Percentiles rank a stretch among this genome's conserved stretches.
These are phyloP conservation scores for Neocatenulostroma microsporum DNA, from an alignment of 2,329 filamentous ascomycete genomes.

Conservation along the genomic window DNA sequence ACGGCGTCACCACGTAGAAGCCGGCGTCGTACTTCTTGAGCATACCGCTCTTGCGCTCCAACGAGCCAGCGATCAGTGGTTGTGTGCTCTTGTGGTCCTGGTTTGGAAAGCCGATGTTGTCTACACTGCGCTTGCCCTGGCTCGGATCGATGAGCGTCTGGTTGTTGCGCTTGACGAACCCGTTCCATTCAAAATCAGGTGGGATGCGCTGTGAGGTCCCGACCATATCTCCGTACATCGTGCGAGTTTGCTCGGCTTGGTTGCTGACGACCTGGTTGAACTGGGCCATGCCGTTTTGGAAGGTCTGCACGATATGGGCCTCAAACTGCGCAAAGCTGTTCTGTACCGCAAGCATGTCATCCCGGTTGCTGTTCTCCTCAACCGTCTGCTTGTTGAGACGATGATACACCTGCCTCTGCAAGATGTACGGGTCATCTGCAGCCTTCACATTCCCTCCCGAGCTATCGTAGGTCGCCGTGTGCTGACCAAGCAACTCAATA, in stretches of 20 bases:
- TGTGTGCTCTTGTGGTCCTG: slow-evolving; percentile 73
- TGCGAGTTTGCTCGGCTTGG: slow-evolving; percentile 72
- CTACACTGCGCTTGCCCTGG: slow-evolving; percentile 63
- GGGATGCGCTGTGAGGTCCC: slow-evolving; percentile 68
- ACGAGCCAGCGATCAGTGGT: slow-evolving; percentile 74
- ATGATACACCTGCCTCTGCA: slow-evolving; percentile 73
- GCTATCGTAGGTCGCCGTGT: slow-evolving; percentile 72
- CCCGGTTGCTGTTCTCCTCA: slow-evolving; percentile 92
- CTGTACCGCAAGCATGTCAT: slow-evolving; percentile 87
- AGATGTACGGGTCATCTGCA: slow-evolving; percentile 76
- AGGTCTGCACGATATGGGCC: slow-evolving; percentile 68
- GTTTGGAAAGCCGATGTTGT: slow-evolving; percentile 76
- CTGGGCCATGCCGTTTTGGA: slow-evolving; percentile 74
- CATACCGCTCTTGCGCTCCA: slow-evolving; percentile 87
- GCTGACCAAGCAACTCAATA: slow-evolving; percentile 84
- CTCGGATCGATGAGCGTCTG: slow-evolving; percentile 70
- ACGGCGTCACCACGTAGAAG: slow-evolving; percentile 85
- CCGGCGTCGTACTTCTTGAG: slow-evolving; percentile 70
- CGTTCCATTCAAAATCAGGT: slow-evolving; percentile 83
- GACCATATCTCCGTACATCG: slow-evolving; percentile 78
- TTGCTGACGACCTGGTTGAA: slow-evolving; percentile 74
- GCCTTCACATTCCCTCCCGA: slow-evolving; percentile 63
- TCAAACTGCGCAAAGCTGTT: slow-evolving; percentile 84
- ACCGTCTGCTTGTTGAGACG: slow-evolving; percentile 83
- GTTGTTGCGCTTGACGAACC: slow-evolving; percentile 65